Percentiles rank a stretch among this genome's conserved stretches.
Evolutionary conservation across 768 basidiomycete genomes (phyloP).

Genomic region (Boletus barrowsii): DNA sequence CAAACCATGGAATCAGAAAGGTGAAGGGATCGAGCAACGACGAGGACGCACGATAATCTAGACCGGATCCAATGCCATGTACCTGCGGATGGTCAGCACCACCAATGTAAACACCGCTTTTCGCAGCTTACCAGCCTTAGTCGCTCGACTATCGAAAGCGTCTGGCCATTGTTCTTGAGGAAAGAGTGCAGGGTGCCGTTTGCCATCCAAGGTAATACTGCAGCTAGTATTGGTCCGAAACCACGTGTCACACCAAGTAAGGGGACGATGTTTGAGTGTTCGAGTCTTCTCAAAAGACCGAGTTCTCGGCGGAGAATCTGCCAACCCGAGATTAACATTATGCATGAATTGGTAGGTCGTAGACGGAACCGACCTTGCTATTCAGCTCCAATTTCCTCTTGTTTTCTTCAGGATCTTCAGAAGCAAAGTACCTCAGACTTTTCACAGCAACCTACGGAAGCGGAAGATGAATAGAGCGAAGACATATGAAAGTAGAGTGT

Average conservation of each 20-base stretch:
- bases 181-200: neutral
- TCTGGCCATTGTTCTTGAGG: neutral
- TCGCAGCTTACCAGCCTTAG: neutral
- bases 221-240: neutral
- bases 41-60: neutral
- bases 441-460: constrained; percentile 5
- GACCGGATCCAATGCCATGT: neutral
- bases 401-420: neutral
- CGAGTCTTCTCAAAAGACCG: constrained; percentile 1
- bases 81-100: neutral
- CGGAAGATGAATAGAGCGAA: neutral
- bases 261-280: neutral
- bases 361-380: neutral
- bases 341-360: too few species aligned
- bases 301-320: neutral
- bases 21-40: neutral
- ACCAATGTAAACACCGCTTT: neutral
- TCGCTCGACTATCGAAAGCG: neutral
- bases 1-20: neutral
- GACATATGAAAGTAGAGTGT: neutral
- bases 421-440: neutral
- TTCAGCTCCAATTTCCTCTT: neutral
- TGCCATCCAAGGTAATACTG: constrained; percentile 1
- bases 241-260: neutral
- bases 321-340: too few species aligned